phyloP scores from a whole-genome alignment of 306 rosid genomes.

The Rosa rugosa region DNA sequence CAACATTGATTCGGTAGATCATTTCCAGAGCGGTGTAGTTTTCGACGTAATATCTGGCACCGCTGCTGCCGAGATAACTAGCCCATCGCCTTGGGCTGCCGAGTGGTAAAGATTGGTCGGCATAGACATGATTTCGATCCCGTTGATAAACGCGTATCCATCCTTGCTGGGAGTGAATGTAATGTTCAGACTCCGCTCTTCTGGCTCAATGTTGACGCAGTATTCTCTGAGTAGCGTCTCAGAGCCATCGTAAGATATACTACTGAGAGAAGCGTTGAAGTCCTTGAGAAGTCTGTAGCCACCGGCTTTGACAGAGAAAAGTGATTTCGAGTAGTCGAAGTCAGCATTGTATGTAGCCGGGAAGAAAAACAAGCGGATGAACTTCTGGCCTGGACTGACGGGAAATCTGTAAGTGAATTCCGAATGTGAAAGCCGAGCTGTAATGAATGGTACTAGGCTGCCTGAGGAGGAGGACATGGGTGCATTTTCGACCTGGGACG shows the following conservation, averaged over 20 bases:
- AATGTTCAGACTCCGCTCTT: slow-evolving; percentile 27
- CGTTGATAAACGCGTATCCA: slow-evolving; percentile 59
- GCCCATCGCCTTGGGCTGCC: background rate
- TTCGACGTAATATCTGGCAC: rapidly evolving
- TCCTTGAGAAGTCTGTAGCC: too few relatives aligned
- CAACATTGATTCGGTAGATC: slow-evolving; percentile 26
- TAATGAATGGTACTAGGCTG: background rate
- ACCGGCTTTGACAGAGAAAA: too few relatives aligned
- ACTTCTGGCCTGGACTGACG: too few relatives aligned
- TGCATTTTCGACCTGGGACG: background rate
- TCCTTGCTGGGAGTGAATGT: slow-evolving; percentile 40
- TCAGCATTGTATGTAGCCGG: too few relatives aligned
- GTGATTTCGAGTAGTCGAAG: too few relatives aligned
- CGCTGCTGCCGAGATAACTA: too few relatives aligned
- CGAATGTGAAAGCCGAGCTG: too few relatives aligned
- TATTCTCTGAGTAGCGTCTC: slow-evolving; percentile 30
- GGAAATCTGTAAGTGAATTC: too few relatives aligned
- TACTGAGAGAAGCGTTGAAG: too few relatives aligned
- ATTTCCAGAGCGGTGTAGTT: slow-evolving; percentile 27
- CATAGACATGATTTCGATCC: slow-evolving; percentile 72
- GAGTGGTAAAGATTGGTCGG: slow-evolving; percentile 55
- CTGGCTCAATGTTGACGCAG: slow-evolving; percentile 21
- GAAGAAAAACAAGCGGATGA: too few relatives aligned
- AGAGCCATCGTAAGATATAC: too few relatives aligned
- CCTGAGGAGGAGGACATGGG: background rate